Conservation (phyloP, 805 yeast species). For the Lachancea sp. region DNA sequence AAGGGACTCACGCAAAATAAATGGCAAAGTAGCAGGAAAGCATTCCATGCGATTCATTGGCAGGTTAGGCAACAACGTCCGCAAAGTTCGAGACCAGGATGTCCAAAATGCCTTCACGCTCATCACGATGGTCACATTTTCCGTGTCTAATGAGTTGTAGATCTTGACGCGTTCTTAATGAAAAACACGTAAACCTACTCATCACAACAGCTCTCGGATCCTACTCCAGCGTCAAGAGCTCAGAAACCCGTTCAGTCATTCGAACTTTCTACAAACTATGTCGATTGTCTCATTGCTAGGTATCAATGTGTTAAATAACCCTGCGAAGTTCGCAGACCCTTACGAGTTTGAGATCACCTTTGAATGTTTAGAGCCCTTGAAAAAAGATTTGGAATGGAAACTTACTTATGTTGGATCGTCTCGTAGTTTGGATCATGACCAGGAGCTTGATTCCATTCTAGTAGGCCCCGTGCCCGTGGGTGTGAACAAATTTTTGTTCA, state of each 20-base stretch:
- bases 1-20: too few relatives aligned
- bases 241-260: too few relatives aligned
- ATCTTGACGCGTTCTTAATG: too few relatives aligned
- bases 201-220: background rate
- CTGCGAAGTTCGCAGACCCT: constrained; percentile 88
- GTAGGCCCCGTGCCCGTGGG: constrained; percentile 99
- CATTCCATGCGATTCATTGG: too few relatives aligned
- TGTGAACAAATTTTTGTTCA: constrained; percentile 81
- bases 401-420: constrained; percentile 95
- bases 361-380: constrained; percentile 89
- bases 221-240: too few relatives aligned
- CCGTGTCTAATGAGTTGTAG: too few relatives aligned
- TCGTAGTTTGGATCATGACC: constrained; percentile 90
- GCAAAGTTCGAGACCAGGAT: too few relatives aligned
- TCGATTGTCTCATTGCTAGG: constrained; percentile 90
- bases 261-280: constrained; percentile 39
- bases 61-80: too few relatives aligned
- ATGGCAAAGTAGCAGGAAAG: too few relatives aligned
- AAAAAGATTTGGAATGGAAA: constrained; percentile 89
- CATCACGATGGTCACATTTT: background rate
- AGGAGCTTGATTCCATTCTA: constrained; percentile 89
- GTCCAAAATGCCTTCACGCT: too few relatives aligned
- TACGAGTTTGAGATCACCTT: constrained; percentile 96
- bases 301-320: constrained; percentile 87
- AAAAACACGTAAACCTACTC: background rate